Conservation (phyloP, 2,329 filamentous ascomycete species). For the Fusarium clavum region DNA sequence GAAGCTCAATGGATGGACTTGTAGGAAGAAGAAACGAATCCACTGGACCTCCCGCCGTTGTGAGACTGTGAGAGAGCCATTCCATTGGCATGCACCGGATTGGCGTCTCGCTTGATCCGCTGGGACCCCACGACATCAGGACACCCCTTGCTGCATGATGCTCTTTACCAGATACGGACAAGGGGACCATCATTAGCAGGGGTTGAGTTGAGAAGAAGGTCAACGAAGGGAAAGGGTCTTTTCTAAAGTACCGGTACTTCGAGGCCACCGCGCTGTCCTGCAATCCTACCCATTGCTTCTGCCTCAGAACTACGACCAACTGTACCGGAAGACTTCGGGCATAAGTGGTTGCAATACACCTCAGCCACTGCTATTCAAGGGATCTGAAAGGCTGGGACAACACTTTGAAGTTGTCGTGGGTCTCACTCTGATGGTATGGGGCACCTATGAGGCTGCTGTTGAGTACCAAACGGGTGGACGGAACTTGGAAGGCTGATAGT, state of each 20-base stretch:
- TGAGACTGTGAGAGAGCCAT: constrained; percentile 36
- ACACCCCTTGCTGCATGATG: constrained; percentile 42
- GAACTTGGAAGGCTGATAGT: constrained; percentile 38
- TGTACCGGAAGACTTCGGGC: constrained; percentile 46
- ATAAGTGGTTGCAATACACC: constrained; percentile 7
- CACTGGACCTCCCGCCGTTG: constrained; percentile 35
- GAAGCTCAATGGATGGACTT: constrained; percentile 31
- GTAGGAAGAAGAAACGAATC: constrained; percentile 29
- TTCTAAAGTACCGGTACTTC: constrained; percentile 42
- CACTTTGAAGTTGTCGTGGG: constrained; percentile 15
- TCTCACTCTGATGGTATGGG: constrained; percentile 13
- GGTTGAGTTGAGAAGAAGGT: constrained; percentile 37
- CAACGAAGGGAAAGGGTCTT: constrained; percentile 41
- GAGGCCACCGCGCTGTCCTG: neutral
- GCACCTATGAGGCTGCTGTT: constrained; percentile 44
- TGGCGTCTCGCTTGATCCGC: constrained; percentile 46
- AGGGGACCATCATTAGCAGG: constrained; percentile 37
- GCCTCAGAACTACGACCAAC: neutral
- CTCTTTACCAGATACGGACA: constrained; percentile 30
- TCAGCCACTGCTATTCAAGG: constrained; percentile 14
- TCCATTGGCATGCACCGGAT: constrained; percentile 47
- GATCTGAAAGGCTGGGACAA: constrained; percentile 32
- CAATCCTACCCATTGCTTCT: constrained; percentile 8
- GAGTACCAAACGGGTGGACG: constrained; percentile 44
- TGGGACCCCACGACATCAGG: constrained; percentile 42